These are phyloP conservation scores for Phaseolus lunatus DNA, from an alignment of 306 rosid species.

Conservation along the genomic window DNA sequence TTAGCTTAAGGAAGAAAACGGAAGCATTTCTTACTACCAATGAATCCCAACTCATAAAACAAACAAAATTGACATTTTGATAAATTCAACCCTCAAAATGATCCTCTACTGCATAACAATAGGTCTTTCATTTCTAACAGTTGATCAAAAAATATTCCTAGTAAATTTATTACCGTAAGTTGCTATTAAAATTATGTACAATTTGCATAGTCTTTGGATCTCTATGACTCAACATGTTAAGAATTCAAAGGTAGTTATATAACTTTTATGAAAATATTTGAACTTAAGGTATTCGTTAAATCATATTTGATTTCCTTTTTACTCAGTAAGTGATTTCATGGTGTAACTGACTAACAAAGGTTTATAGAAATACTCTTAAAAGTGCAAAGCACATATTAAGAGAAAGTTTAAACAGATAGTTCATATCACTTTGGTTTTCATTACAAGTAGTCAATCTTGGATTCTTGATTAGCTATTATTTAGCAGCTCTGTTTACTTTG, in stretches of 20 bases:
- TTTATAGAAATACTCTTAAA: neutral
- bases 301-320: neutral
- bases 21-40: neutral
- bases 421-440: neutral
- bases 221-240: constrained; percentile 1
- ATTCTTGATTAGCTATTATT: neutral
- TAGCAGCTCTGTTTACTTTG: neutral
- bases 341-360: neutral
- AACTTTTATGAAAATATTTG: neutral
- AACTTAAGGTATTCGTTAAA: neutral
- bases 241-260: neutral
- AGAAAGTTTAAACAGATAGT: neutral
- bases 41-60: constrained; percentile 18
- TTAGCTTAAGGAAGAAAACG: neutral
- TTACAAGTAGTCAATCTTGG: neutral
- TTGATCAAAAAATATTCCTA: neutral
- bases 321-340: neutral
- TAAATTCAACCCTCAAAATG: neutral
- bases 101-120: neutral
- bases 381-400: neutral
- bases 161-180: neutral
- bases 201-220: neutral
- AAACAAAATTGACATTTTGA: neutral
- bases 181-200: neutral
- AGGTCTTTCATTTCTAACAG: neutral